Conservation (phyloP, 345 rosid genomes). For the Salix purpurea region DNA sequence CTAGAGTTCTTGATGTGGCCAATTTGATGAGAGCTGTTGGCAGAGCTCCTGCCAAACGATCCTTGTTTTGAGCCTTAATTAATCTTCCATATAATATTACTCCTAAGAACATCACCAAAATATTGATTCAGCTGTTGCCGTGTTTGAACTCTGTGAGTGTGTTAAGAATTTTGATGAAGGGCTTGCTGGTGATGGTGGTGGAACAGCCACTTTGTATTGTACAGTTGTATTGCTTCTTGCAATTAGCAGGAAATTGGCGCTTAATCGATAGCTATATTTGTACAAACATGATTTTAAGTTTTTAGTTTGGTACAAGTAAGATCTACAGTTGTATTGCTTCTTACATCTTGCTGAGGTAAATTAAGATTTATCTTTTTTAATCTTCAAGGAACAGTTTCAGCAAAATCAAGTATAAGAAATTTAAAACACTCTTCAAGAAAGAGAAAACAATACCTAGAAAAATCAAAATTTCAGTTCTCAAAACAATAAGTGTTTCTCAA, state of each 20-base stretch:
- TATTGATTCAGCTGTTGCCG: not conserved
- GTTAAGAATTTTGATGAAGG: not conserved
- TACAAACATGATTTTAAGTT: not conserved
- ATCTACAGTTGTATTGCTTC: not conserved
- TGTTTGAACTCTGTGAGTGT: conserved; percentile 5
- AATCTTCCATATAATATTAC: not conserved
- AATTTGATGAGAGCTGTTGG: conserved; percentile 95
- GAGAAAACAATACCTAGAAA: not conserved
- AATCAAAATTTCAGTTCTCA: not conserved
- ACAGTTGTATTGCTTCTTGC: conserved; percentile 2
- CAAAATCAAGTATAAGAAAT: not conserved
- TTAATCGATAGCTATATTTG: not conserved
- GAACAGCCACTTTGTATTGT: conserved; percentile 4
- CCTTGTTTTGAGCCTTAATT: conserved; percentile 48
- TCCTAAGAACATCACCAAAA: not conserved
- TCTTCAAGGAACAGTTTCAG: not conserved
- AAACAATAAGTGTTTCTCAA: not conserved
- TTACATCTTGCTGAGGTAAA: not conserved
- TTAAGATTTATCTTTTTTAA: not conserved
- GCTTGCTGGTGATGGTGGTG: conserved; percentile 3
- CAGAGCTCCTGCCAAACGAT: conserved; percentile 71
- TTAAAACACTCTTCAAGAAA: not conserved
- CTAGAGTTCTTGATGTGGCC: conserved; percentile 65
- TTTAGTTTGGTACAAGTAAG: not conserved
- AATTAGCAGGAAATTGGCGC: not conserved